These are phyloP conservation scores for Hypocreales sp. DNA, from an alignment of 2,329 filamentous ascomycete species.

Conservation along the genomic window DNA sequence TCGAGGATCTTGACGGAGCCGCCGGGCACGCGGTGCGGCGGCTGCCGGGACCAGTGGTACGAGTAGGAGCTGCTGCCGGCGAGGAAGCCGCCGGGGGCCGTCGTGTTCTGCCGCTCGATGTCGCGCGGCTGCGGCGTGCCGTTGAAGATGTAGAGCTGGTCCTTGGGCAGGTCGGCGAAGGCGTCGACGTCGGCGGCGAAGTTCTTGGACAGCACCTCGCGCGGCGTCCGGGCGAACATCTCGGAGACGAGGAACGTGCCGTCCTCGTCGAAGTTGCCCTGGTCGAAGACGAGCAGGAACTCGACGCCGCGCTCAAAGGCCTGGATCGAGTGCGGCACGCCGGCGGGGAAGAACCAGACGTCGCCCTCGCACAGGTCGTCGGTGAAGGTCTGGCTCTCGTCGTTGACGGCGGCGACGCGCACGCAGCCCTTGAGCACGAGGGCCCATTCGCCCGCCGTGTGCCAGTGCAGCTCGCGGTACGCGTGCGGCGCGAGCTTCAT, in stretches of 20 bases:
- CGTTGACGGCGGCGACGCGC: constrained; percentile 33
- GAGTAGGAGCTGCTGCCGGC: constrained; percentile 24
- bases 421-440: constrained; percentile 37
- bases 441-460: constrained; percentile 36
- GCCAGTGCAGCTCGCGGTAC: constrained; percentile 51
- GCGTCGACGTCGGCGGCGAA: constrained; percentile 29
- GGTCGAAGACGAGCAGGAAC: constrained; percentile 45
- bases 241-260: constrained; percentile 42
- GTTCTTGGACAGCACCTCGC: constrained; percentile 39
- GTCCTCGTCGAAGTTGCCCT: constrained; percentile 42
- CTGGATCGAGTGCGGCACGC: constrained; percentile 35
- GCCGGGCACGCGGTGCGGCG: constrained; percentile 33
- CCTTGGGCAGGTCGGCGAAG: constrained; percentile 29
- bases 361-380: constrained; percentile 23
- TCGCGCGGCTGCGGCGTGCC: constrained; percentile 29
- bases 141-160: constrained; percentile 36
- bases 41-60: constrained; percentile 35
- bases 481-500: constrained; percentile 41
- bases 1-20: constrained; percentile 46
- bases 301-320: constrained; percentile 38
- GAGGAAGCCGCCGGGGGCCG: constrained; percentile 26
- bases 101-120: constrained; percentile 30
- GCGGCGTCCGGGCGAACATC: constrained; percentile 32
- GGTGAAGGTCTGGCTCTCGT: constrained; percentile 30
- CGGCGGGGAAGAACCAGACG: constrained; percentile 28